Evolutionary conservation across 768 basidiomycete species (phyloP), one percentile per base, ranked within the genome.

Genomic region (Agrocybe chaxingu): DNA sequence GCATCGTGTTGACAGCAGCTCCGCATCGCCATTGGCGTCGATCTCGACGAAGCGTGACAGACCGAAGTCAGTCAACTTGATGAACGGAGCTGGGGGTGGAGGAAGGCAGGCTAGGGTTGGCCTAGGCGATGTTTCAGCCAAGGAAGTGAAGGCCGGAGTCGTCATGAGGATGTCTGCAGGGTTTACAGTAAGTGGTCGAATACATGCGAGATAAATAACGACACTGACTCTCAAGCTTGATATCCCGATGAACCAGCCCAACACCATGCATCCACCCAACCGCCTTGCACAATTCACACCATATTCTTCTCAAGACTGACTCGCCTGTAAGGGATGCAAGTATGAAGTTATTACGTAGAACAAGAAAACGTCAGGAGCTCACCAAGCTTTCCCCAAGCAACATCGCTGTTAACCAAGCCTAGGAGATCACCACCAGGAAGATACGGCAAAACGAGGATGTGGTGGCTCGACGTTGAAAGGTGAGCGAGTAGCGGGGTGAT

Each of bases 61-160:
- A 6, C 92, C 92, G 61, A 94, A 96, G 63, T 96, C 92, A 38
- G 88, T 87, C 7, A 94, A 74, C 62, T 92, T 92, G 67, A 94
- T 73, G 5, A 93, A 74, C 1, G 89, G 84, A 0, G 73, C 56
- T 0, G 80, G 71, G 1, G 75, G 65, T 1, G 66, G 53, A 8
- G 75, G 73, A 3, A 71, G 66, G 2, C 69, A 68, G 0, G 52
- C 53, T 7, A 66, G 57, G 0, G 63, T 64, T 1, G 70, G 71
- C 0, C 57, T 54, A 1, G 66, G 51, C 0, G 66, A 62, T 35
- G 48, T 19, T 5, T 42, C 50, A 7, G 53, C 50, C 12, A 68
- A 58, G 0, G 64, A 44, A 37, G 55, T 55, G 58, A 67, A 72
- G 1, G 55, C 52, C 0, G 63, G 56, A 1, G 77, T 72, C 0